Evolutionary conservation across 768 basidiomycete genomes (phyloP).

Genomic region (Lentinula guzmanii): DNA sequence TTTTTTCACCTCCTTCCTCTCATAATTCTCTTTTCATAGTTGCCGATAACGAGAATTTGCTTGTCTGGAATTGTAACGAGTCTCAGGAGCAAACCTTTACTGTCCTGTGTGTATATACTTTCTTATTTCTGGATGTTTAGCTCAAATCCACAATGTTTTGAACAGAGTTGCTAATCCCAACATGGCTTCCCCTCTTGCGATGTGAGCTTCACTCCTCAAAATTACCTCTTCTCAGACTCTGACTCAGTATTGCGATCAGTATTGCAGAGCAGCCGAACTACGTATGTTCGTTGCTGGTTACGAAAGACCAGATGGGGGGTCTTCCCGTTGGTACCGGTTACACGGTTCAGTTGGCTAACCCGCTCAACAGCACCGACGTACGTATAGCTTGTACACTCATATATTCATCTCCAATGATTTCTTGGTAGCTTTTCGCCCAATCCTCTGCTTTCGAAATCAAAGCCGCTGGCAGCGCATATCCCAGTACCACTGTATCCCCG

Average conservation of each 20-base stretch:
- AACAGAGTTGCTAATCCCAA: slow-evolving; percentile 28
- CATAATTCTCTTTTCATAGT: slow-evolving; percentile 30
- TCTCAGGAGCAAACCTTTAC: slow-evolving; percentile 33
- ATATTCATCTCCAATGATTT: background rate
- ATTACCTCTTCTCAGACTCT: background rate
- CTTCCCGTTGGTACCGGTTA: slow-evolving; percentile 40
- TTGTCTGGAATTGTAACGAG: slow-evolving; percentile 52
- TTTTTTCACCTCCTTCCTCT: background rate
- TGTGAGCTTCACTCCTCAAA: slow-evolving; percentile 10
- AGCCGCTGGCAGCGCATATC: background rate
- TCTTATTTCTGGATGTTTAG: background rate
- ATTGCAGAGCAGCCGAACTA: slow-evolving; percentile 48
- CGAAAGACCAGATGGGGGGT: slow-evolving; percentile 32
- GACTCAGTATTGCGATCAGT: slow-evolving; percentile 16
- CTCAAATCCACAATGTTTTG: background rate
- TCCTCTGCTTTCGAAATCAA: slow-evolving; percentile 5
- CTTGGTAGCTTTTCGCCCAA: background rate
- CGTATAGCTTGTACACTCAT: slow-evolving; percentile 16
- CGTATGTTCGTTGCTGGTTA: slow-evolving; percentile 53
- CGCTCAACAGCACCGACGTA: slow-evolving; percentile 47
- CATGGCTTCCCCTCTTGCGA: slow-evolving; percentile 36
- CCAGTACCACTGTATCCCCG: slow-evolving; percentile 1
- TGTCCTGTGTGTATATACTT: slow-evolving; percentile 37
- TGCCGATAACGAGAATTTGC: slow-evolving; percentile 46
- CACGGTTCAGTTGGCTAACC: slow-evolving; percentile 43